A percentile compares a stretch with the other conserved stretches of the same genome.
Conservation (phyloP, 1,284 basidiomycete species). For the Rhodotorula sp. region DNA sequence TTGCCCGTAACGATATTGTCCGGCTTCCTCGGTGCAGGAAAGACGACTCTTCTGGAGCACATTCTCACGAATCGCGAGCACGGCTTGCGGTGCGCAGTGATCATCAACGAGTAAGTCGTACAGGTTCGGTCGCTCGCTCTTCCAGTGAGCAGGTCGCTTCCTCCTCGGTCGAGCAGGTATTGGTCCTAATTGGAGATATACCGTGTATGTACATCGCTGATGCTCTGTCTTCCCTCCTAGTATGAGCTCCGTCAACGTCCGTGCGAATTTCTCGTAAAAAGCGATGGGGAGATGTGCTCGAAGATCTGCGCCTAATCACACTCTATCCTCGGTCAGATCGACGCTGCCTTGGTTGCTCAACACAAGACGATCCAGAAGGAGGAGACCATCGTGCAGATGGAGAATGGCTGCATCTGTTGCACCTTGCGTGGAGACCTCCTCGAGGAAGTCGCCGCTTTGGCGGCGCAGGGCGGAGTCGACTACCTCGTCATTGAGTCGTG, state of each 20-base stretch:
- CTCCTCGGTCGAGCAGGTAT: too few species aligned
- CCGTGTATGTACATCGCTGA: too few species aligned
- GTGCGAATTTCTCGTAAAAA: background rate
- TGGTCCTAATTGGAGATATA: too few species aligned
- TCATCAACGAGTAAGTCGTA: constrained; percentile 51
- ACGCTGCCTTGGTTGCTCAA: constrained; percentile 51
- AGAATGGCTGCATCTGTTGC: constrained; percentile 56
- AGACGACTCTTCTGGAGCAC: constrained; percentile 50
- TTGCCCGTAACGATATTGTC: constrained; percentile 54
- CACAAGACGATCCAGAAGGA: constrained; percentile 52
- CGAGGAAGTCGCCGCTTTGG: constrained; percentile 53
- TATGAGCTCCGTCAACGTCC: constrained; percentile 50
- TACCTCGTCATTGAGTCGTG: constrained; percentile 53
- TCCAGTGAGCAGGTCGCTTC: too few species aligned
- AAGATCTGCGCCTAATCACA: background rate
- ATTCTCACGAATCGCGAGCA: constrained; percentile 52
- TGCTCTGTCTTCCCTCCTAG: background rate
- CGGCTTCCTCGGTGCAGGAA: constrained; percentile 55
- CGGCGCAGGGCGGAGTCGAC: constrained; percentile 50
- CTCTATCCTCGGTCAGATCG: constrained; percentile 44
- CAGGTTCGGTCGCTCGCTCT: too few species aligned
- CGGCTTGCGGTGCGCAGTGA: constrained; percentile 51
- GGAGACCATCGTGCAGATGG: constrained; percentile 54
- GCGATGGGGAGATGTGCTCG: background rate
- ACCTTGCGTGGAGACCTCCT: constrained; percentile 55